A percentile compares a stretch with the other conserved stretches of the same genome.
Evolutionary conservation across 805 yeast genomes (phyloP).

Genomic region (Starmera amethionina): DNA sequence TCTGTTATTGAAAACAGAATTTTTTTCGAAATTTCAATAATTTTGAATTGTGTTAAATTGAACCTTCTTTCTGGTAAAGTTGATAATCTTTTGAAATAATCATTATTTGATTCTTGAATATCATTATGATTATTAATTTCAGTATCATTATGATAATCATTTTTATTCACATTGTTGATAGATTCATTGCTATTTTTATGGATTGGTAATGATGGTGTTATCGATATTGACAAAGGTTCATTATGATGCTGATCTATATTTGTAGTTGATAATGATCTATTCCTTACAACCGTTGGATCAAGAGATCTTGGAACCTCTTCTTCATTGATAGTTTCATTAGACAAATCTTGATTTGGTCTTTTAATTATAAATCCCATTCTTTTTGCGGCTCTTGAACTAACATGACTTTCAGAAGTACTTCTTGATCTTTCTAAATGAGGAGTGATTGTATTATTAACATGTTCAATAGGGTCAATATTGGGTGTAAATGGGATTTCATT

Average conservation of each 20-base stretch:
- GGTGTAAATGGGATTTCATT: not conserved
- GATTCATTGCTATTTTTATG: not conserved
- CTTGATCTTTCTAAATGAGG: constrained; percentile 18
- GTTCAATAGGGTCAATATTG: not conserved
- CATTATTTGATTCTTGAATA: constrained; percentile 22
- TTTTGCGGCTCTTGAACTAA: constrained; percentile 58
- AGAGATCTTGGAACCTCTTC: not conserved
- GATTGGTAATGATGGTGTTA: too few relatives aligned
- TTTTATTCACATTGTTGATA: not conserved
- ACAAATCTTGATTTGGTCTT: constrained; percentile 17
- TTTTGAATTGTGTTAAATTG: constrained; percentile 10
- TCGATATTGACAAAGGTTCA: too few relatives aligned
- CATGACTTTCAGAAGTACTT: constrained; percentile 30
- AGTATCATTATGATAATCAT: constrained; percentile 4
- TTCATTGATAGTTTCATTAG: constrained; percentile 17
- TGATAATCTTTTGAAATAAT: constrained; percentile 56
- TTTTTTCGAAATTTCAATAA: constrained; percentile 45
- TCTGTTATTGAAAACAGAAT: constrained; percentile 54
- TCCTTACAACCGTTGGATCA: constrained; percentile 8
- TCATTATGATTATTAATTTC: not conserved
- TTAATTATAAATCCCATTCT: constrained; percentile 68
- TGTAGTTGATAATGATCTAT: constrained; percentile 13
- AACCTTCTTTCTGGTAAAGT: constrained; percentile 43
- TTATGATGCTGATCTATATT: not conserved
- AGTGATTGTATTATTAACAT: constrained; percentile 4